Conservation (phyloP, 139 green algal genomes). For the Picochlorum sp. region DNA sequence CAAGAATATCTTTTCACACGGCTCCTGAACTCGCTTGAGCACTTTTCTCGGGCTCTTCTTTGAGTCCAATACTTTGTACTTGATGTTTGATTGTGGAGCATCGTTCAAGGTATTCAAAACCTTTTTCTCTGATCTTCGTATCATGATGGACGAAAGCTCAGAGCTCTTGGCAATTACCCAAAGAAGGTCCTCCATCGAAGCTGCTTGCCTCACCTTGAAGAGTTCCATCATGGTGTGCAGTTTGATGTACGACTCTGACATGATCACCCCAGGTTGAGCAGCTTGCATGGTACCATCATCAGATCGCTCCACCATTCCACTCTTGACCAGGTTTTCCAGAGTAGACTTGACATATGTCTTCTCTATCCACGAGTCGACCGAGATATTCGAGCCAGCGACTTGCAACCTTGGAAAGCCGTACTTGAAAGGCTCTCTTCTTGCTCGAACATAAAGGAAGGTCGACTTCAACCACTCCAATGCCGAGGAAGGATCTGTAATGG, state of each 20-base stretch:
- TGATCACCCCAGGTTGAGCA: slow-evolving; percentile 46
- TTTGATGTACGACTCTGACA: slow-evolving; percentile 64
- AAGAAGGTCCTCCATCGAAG: slow-evolving; percentile 48
- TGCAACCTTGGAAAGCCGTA: slow-evolving; percentile 25
- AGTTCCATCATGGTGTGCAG: slow-evolving; percentile 64
- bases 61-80: slow-evolving; percentile 44
- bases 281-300: slow-evolving; percentile 41
- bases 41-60: slow-evolving; percentile 30
- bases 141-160: slow-evolving; percentile 33
- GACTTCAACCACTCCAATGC: slow-evolving; percentile 64
- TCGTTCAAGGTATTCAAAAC: slow-evolving; percentile 2
- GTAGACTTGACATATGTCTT: slow-evolving; percentile 41
- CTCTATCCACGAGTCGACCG: slow-evolving; percentile 36
- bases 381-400: too few species aligned
- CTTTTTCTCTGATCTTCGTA: slow-evolving; percentile 24
- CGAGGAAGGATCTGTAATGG: slow-evolving; percentile 44
- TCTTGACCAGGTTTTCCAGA: slow-evolving; percentile 36
- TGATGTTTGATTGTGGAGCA: too few species aligned
- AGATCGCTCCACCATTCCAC: slow-evolving; percentile 49
- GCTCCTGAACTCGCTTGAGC: slow-evolving; percentile 43
- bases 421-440: slow-evolving; percentile 20
- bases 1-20: slow-evolving; percentile 65
- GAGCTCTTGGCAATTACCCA: slow-evolving; percentile 33
- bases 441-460: slow-evolving; percentile 72
- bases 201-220: slow-evolving; percentile 2